These are phyloP conservation scores for Hyphopichia wangnamkhiaoensis DNA, from an alignment of 1,139 yeast genomes.

Conservation along the genomic window DNA sequence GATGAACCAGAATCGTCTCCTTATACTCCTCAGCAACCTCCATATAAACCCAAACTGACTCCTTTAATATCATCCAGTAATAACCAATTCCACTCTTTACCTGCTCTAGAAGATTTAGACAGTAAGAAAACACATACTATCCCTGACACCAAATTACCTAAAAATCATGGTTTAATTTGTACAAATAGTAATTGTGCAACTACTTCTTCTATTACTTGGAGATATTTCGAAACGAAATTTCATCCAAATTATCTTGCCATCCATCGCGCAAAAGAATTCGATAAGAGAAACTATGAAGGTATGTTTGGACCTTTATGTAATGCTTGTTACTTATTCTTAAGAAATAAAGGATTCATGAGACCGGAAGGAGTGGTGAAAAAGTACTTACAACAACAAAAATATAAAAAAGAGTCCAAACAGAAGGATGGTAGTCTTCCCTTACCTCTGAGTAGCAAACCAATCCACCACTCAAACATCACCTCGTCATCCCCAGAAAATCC, in stretches of 20 bases:
- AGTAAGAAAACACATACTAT: conserved; percentile 48
- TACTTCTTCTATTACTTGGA: conserved; percentile 44
- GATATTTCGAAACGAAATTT: conserved; percentile 46
- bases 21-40: conserved; percentile 45
- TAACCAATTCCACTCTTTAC: conserved; percentile 36
- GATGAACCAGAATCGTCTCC: conserved; percentile 31
- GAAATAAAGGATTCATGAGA: conserved; percentile 54
- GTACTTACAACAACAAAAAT: conserved; percentile 48
- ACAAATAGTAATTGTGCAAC: conserved; percentile 48
- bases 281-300: conserved; percentile 46
- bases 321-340: conserved; percentile 49
- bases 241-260: conserved; percentile 41
- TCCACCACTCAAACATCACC: background rate
- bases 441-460: no score
- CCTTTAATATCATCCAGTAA: conserved; percentile 8
- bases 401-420: conserved; percentile 35
- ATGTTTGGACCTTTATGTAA: conserved; percentile 56
- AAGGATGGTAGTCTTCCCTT: conserved; percentile 20
- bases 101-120: conserved; percentile 48
- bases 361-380: conserved; percentile 51
- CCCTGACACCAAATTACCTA: conserved; percentile 38
- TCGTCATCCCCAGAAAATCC: conserved; percentile 13
- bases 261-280: conserved; percentile 40
- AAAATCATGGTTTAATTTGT: conserved; percentile 44
- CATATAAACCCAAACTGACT: conserved; percentile 21